Conservation (phyloP, 345 rosid species). For the Diplotaxis tenuifolia region DNA sequence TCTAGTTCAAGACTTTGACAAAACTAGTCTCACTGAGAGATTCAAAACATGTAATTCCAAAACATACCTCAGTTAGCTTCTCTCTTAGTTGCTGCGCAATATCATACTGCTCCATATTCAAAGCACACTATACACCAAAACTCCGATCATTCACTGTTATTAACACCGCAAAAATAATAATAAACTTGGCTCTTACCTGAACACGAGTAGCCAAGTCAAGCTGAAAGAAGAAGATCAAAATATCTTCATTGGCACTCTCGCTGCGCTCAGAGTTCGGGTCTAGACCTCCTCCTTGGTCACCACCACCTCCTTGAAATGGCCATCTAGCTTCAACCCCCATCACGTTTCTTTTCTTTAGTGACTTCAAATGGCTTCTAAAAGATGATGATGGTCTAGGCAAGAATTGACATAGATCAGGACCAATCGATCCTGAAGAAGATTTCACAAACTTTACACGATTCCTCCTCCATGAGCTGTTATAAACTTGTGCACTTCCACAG, state of each 20-base stretch:
- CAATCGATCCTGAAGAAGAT: slow-evolving; percentile 31
- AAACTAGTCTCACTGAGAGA: not conserved
- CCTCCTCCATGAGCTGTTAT: slow-evolving; percentile 46
- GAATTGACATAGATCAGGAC: slow-evolving; percentile 41
- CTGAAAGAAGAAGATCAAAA: slow-evolving; percentile 85
- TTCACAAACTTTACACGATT: slow-evolving; percentile 39
- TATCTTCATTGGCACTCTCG: slow-evolving; percentile 89
- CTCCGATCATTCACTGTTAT: slow-evolving; percentile 15
- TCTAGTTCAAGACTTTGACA: not conserved
- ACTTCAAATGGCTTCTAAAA: slow-evolving; percentile 31
- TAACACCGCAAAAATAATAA: not conserved
- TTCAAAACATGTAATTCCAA: not conserved
- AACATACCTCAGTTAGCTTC: slow-evolving; percentile 77
- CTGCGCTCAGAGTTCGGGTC: slow-evolving; percentile 72
- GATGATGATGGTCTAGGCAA: slow-evolving; percentile 31
- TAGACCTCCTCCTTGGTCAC: slow-evolving; percentile 47
- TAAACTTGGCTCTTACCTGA: slow-evolving; percentile 49
- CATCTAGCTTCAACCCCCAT: slow-evolving; percentile 74
- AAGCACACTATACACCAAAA: slow-evolving; percentile 57
- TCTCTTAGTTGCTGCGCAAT: slow-evolving; percentile 78
- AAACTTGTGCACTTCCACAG: slow-evolving; percentile 46
- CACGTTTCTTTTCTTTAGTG: slow-evolving; percentile 37
- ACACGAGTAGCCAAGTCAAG: slow-evolving; percentile 85
- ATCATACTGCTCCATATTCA: slow-evolving; percentile 84
- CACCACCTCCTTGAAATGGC: slow-evolving; percentile 66